Base-by-base conservation (phyloP, 2,329 filamentous ascomycete genomes). In the Claviceps spartinae region DNA sequence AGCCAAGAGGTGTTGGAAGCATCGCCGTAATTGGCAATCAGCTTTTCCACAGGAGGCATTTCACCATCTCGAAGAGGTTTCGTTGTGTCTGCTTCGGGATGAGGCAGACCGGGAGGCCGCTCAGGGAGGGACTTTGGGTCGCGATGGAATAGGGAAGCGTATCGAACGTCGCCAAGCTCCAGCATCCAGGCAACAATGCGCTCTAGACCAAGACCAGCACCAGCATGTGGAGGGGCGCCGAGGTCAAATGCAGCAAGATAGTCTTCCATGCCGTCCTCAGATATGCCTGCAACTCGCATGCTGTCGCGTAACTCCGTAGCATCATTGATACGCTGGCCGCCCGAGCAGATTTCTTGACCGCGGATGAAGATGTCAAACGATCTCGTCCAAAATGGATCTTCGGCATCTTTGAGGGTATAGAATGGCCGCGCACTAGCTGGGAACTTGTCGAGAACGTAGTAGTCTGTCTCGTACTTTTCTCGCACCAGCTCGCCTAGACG, bases 351-450 rank as follows among this genome's bases (percentile, higher is more conserved):
- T 66, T 96, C 90, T 63, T 96, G 90, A 0, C 90, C 90, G 34
- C 90, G 85, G 44, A 95, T 78, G 70, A 96, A 96, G 53, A 96
- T 94, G 65, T 96, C 90, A 61, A 95, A 96, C 0, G 90, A 95
- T 65, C 95, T 95, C 49, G 90, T 96, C 65, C 82, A 81, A 37
- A 77, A 74, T 13, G 79, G 73, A 61, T 94, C 80, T 16, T 83
- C 73, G 1, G 83, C 78, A 56, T 95, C 87, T 30, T 84, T 84
- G 78, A 95, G 90, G 1, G 90, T 88, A 63, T 96, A 95, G 69
- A 96, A 95, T 0, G 90, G 90, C 44, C 90, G 81, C 2, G 87
- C 90, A 6, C 81, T 83, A 22, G 80, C 73, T 1, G 90, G 90
- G 72, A 96, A 96, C 63, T 94, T 95, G 75, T 96, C 90, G 42